These are phyloP conservation scores for Gardenia jasminoides DNA, from an alignment of 257 asterid species.

Conservation along the genomic window DNA sequence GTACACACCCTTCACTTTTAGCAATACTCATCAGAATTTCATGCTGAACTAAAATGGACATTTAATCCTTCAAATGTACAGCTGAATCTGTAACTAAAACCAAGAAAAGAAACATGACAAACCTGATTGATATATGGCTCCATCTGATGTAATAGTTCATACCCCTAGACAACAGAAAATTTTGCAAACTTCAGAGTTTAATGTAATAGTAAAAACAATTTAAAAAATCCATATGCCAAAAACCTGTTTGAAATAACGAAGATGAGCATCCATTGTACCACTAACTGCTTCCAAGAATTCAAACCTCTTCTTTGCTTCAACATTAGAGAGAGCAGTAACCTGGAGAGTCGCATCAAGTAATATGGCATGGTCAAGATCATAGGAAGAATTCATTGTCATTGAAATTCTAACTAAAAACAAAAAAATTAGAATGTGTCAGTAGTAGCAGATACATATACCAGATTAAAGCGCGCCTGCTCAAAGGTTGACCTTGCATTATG, in stretches of 20 bases:
- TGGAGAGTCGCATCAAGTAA: slow-evolving; percentile 32
- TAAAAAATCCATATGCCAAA: slow-evolving; percentile 13
- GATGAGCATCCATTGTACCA: slow-evolving; percentile 98
- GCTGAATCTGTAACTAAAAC: slow-evolving; percentile 1
- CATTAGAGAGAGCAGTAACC: slow-evolving; percentile 89
- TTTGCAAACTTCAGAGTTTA: slow-evolving; percentile 16
- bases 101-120: slow-evolving; percentile 21
- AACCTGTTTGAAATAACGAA: slow-evolving; percentile 98
- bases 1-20: not conserved
- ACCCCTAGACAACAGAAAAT: slow-evolving; percentile 61
- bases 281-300: slow-evolving; percentile 98
- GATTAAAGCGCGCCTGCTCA: slow-evolving; percentile 95
- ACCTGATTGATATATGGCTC: slow-evolving; percentile 99
- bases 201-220: slow-evolving; percentile 17
- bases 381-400: not conserved
- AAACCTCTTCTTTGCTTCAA: slow-evolving; percentile 95
- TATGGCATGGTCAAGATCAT: slow-evolving; percentile 9
- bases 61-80: not conserved
- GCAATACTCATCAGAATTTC: not conserved
- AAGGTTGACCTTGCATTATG: slow-evolving; percentile 86
- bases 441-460: slow-evolving; percentile 46
- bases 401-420: slow-evolving; percentile 16
- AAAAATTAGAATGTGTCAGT: not conserved
- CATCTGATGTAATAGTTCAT: slow-evolving; percentile 98
- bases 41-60: not conserved